Evolutionary conservation across 345 rosid species (phyloP), one percentile per base, ranked within the genome.

Genomic region (Durio zibethinus): DNA sequence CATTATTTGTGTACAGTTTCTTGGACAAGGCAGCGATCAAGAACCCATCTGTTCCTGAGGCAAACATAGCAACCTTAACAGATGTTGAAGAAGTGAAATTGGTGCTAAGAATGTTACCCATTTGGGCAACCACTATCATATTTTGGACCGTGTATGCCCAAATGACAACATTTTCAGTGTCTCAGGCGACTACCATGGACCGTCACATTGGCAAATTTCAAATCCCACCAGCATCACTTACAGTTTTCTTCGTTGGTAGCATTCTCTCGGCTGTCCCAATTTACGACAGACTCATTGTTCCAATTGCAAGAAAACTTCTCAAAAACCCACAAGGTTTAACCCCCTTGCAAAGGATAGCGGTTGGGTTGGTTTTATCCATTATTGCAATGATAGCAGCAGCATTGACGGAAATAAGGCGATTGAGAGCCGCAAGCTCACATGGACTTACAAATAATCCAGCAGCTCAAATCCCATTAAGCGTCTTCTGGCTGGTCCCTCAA

Each of bases 131-230:
- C 42, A 90, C 87, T 21, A 86, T 96, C 20, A 88, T 93, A 50
- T 96, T 96, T 77, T 93, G 99, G 99, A 90, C 98, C n/a, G 88
- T 93, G 67, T 92, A 96, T 59, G 99, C 99, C 12, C 99, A 96
- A 63, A 84, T 93, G 88, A 90, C 98, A 7, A 96, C 99, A 27
- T 86, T 96, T 77, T 96, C 99, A 0, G 99, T 96, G 27, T 91
- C 97, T 14, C 99, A 96, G 76, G 93, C 98, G 9, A 83, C 94
- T 45, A 93, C 97, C 23, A 87, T 96, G 98, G 81, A 93, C 88
- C 94, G 99, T 82, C 92, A 83, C 86, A 84, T 96, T 2, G 99
- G 99, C 1, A 78, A 40, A 52, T 88, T 96, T 75, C 83, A 89
- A 80, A 91, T 96, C 65, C 99, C 98, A 0, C 83, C 91, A 1